A percentile compares a stretch with the other conserved stretches of the same genome.
These are phyloP conservation scores for Argentina anserina DNA, from an alignment of 306 rosid genomes.

Conservation along the genomic window DNA sequence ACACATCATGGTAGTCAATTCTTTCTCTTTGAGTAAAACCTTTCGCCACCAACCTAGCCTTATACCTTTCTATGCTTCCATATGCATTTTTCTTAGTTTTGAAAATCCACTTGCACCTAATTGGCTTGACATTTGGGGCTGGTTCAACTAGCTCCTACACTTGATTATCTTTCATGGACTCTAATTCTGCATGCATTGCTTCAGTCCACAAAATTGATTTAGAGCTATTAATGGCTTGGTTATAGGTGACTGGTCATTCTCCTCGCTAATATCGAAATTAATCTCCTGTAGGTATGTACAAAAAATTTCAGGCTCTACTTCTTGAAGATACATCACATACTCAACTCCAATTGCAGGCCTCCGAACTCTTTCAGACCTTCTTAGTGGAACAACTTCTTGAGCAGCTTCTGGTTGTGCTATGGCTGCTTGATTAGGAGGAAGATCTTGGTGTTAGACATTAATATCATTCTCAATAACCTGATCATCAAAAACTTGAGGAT, in stretches of 20 bases:
- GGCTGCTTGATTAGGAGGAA: background rate
- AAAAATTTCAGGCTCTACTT: background rate
- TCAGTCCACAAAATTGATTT: background rate
- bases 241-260: background rate
- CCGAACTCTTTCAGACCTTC: background rate
- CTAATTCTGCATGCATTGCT: background rate
- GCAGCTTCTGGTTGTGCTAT: too few species aligned
- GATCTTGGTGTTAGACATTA: background rate
- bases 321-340: too few species aligned
- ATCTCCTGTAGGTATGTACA: background rate
- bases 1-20: background rate
- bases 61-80: background rate
- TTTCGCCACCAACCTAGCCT: background rate
- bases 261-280: background rate
- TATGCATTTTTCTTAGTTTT: background rate
- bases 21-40: background rate
- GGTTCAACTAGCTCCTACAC: background rate
- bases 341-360: too few species aligned
- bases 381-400: background rate
- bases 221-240: background rate
- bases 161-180: background rate
- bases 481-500: background rate
- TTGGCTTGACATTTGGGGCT: background rate
- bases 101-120: background rate
- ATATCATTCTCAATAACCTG: too few species aligned